Evolutionary conservation across 1,284 basidiomycete species (phyloP).

Genomic region (Spongispora temasekensis): DNA sequence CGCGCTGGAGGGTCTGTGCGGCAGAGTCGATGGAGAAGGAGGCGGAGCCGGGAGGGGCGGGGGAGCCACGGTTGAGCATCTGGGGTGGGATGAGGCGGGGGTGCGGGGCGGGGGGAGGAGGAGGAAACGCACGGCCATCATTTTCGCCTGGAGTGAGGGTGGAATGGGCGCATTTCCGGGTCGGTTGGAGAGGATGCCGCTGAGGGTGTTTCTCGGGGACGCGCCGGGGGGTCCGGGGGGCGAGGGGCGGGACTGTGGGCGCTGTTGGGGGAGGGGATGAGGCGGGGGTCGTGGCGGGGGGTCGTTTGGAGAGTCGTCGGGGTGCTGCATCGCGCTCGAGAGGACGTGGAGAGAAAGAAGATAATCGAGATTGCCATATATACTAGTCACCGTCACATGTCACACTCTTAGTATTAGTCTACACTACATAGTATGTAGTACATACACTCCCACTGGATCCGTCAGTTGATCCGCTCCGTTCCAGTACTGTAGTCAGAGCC

Average conservation of each 20-base stretch:
- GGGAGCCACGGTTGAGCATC: conserved; percentile 55
- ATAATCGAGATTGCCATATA: conserved; percentile 40
- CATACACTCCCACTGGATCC: not conserved
- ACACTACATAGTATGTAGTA: too few relatives aligned
- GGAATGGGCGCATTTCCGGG: conserved; percentile 71
- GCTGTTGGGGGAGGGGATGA: conserved; percentile 10
- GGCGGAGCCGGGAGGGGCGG: conserved; percentile 18
- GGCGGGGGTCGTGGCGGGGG: not conserved
- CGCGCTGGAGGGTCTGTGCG: conserved; percentile 43
- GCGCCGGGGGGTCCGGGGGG: conserved; percentile 12
- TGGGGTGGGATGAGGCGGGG: conserved; percentile 32
- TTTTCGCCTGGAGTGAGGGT: conserved; percentile 88
- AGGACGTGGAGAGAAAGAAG: conserved; percentile 20
- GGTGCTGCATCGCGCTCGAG: conserved; percentile 12
- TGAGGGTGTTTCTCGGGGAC: conserved; percentile 37
- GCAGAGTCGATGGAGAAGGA: conserved; percentile 40
- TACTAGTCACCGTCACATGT: conserved; percentile 15
- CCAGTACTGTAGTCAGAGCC: too few relatives aligned
- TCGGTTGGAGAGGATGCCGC: conserved; percentile 43
- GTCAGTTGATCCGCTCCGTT: conserved; percentile 1
- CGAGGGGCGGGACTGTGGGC: conserved; percentile 15
- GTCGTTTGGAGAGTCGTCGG: not conserved
- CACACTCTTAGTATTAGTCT: too few relatives aligned
- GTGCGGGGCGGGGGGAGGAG: conserved; percentile 3
- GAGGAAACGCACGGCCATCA: conserved; percentile 72